Percentiles rank a stretch among this genome's conserved stretches.
Evolutionary conservation across 768 basidiomycete genomes (phyloP).

Genomic region (Hericium coralloides): DNA sequence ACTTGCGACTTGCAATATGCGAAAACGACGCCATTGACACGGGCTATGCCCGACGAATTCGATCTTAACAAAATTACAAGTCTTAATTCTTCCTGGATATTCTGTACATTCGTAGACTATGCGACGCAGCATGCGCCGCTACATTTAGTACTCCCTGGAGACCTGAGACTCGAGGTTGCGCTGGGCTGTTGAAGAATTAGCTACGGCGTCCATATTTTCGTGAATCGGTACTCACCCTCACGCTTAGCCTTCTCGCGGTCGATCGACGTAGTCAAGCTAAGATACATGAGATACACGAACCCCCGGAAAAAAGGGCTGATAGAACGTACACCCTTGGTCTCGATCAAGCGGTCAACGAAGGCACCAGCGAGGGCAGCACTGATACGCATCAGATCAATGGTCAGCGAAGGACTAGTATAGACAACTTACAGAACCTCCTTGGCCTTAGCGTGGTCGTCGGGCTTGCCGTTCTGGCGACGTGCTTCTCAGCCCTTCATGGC

Average conservation of each 20-base stretch:
- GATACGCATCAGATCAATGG: neutral
- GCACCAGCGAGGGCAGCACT: conserved; percentile 49
- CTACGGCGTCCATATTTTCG: neutral
- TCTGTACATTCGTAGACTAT: too few relatives aligned
- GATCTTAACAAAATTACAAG: neutral
- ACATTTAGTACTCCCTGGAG: neutral
- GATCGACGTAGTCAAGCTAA: conserved; percentile 40
- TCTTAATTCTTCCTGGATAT: too few relatives aligned
- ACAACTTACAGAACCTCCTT: conserved; percentile 42
- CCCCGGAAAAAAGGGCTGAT: neutral
- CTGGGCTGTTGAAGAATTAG: neutral
- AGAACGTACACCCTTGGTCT: conserved; percentile 45
- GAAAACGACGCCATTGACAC: neutral
- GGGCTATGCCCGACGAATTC: neutral
- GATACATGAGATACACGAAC: neutral
- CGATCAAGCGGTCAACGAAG: conserved; percentile 43
- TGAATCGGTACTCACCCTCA: conserved; percentile 19
- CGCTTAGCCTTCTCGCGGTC: conserved; percentile 36
- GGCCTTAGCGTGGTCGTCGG: conserved; percentile 40
- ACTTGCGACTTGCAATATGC: too few relatives aligned
- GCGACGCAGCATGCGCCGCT: too few relatives aligned
- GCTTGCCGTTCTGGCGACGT: conserved; percentile 41
- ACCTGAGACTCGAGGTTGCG: neutral
- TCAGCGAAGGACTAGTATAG: neutral
- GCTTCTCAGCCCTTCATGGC: conserved; percentile 59